Evolutionary conservation across 2,329 filamentous ascomycete species (phyloP).

Genomic region (Metarhizium sp.): DNA sequence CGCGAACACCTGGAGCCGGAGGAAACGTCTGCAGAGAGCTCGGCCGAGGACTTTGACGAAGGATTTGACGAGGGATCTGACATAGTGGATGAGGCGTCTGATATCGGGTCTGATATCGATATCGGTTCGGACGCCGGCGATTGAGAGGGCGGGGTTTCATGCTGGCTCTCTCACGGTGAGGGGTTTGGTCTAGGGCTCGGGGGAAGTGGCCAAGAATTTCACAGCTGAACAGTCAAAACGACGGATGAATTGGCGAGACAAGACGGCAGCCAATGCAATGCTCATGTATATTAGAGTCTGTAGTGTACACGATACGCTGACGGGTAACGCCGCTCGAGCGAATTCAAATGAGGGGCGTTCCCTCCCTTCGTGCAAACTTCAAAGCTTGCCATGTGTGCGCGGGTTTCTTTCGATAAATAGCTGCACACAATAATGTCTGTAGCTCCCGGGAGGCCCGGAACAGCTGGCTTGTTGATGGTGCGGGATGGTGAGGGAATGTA

Average conservation of each 20-base stretch:
- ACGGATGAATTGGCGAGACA: neutral
- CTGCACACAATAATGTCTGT: no score
- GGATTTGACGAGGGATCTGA: conserved; percentile 5
- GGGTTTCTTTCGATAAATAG: no score
- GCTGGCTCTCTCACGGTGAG: neutral
- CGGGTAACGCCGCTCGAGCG: neutral
- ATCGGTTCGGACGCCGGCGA: conserved; percentile 4
- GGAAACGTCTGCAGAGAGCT: conserved; percentile 12
- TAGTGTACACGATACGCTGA: neutral
- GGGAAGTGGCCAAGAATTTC: no score
- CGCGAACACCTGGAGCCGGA: neutral
- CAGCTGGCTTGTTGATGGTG: no score
- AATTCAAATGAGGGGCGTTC: neutral
- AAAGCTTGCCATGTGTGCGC: no score
- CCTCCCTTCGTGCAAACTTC: no score
- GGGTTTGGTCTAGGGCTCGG: neutral
- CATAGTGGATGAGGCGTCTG: conserved; percentile 5
- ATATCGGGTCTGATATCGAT: conserved; percentile 5
- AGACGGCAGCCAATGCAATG: neutral
- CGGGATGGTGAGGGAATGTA: no score
- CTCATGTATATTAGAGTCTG: neutral
- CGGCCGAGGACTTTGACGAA: conserved; percentile 8
- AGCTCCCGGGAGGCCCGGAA: no score
- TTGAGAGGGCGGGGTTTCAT: neutral
- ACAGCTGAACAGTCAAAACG: neutral